phyloP scores from a whole-genome alignment of 495 filamentous ascomycete species.

The Clavariopsis aquatica region DNA sequence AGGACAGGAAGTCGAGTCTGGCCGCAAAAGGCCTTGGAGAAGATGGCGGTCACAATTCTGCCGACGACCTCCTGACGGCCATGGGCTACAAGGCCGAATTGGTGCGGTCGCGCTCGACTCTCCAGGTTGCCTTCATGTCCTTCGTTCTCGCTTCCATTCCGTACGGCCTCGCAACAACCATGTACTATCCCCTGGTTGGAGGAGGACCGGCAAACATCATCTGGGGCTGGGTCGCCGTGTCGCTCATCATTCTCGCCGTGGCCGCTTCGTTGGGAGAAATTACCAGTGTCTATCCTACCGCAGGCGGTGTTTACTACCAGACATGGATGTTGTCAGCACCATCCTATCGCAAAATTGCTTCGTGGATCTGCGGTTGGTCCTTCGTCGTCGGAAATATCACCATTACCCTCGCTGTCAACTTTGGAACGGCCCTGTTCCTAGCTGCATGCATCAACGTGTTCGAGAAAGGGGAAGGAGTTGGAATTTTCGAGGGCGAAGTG shows the following conservation, averaged over 20 bases:
- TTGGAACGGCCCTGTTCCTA: slow-evolving; percentile 61
- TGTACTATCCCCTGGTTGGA: slow-evolving; percentile 39
- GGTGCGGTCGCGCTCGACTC: slow-evolving; percentile 54
- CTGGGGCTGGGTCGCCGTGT: slow-evolving; percentile 61
- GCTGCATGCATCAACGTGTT: slow-evolving; percentile 58
- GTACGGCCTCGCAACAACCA: slow-evolving; percentile 39
- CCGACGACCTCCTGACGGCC: slow-evolving; percentile 53
- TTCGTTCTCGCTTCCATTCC: slow-evolving; percentile 50
- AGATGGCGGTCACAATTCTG: slow-evolving; percentile 32
- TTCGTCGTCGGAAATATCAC: slow-evolving; percentile 71
- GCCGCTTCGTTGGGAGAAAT: slow-evolving; percentile 60
- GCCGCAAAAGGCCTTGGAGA: slow-evolving; percentile 7
- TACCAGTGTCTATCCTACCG: slow-evolving; percentile 58
- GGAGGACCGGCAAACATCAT: slow-evolving; percentile 61
- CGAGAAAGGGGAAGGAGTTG: slow-evolving; percentile 39
- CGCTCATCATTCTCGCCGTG: slow-evolving; percentile 56
- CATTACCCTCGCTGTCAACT: slow-evolving; percentile 68
- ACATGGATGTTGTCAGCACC: slow-evolving; percentile 56
- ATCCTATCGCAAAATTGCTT: slow-evolving; percentile 46
- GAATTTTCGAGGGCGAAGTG: slow-evolving; percentile 48
- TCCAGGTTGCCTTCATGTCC: slow-evolving; percentile 60
- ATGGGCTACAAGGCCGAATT: slow-evolving; percentile 58
- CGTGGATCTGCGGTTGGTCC: slow-evolving; percentile 68
- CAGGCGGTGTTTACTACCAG: slow-evolving; percentile 59
- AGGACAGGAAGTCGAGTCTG: slow-evolving; percentile 28